Conservation (phyloP, 768 basidiomycete genomes). For the Mycena olivaceomarginata region DNA sequence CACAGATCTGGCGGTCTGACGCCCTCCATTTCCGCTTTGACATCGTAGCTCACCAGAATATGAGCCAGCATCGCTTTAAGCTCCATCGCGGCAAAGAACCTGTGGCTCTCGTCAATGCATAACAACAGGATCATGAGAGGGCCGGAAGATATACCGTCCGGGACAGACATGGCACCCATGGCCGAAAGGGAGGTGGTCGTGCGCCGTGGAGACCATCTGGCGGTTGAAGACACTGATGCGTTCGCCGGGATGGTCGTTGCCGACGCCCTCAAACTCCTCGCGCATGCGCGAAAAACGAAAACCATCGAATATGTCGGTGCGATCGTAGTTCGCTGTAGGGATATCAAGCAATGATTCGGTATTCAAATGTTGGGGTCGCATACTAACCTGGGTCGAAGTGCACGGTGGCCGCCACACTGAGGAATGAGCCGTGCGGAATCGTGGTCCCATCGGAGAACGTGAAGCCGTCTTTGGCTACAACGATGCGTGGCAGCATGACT, state of each 20-base stretch:
- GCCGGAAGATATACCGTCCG: not conserved
- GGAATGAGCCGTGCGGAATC: slow-evolving; percentile 54
- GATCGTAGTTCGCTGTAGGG: slow-evolving; percentile 20
- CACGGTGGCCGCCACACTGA: slow-evolving; percentile 46
- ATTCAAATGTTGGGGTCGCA: not conserved
- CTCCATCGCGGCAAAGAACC: slow-evolving; percentile 54
- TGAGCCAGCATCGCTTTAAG: slow-evolving; percentile 43
- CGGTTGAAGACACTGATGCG: slow-evolving; percentile 1
- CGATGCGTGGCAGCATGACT: slow-evolving; percentile 55
- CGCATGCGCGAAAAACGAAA: slow-evolving; percentile 39
- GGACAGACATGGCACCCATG: slow-evolving; percentile 32
- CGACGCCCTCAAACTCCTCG: not conserved
- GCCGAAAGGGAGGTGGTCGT: slow-evolving; percentile 10
- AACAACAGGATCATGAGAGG: not conserved
- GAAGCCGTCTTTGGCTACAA: slow-evolving; percentile 50
- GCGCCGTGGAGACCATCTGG: slow-evolving; percentile 14
- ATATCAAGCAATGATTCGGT: not conserved
- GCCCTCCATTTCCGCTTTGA: slow-evolving; percentile 55
- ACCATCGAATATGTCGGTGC: slow-evolving; percentile 33
- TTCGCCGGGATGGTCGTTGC: not conserved
- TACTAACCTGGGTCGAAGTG: slow-evolving; percentile 56
- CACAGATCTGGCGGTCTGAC: slow-evolving; percentile 58
- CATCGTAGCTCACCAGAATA: slow-evolving; percentile 55
- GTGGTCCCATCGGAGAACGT: slow-evolving; percentile 60
- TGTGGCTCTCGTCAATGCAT: slow-evolving; percentile 42